Base-by-base conservation (phyloP, 257 asterid species). In the Henckelia pumila region DNA sequence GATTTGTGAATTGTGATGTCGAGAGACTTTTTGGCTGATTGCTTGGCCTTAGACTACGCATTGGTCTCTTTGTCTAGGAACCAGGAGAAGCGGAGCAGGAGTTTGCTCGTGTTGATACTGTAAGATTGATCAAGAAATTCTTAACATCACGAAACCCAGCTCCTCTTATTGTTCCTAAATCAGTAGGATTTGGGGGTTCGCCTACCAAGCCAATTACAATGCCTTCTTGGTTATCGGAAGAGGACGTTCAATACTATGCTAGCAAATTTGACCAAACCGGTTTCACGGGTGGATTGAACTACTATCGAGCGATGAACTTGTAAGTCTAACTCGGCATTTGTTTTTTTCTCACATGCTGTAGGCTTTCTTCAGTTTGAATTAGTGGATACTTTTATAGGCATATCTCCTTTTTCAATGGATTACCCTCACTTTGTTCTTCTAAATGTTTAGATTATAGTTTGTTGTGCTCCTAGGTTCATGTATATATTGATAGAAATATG, bases 201-300 rank as follows among this genome's bases (percentile, higher is more conserved):
- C 67, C 82, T 75, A 55, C 80, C 49, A 79, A 71, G 58, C 88
- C 86, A 24, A 88, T 88, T 14, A 71, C 69, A 29, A 47, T 86
- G 82, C 98, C 97, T 0, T 72, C 97, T 67, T 93, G 96, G 98
- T 82, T 93, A 64, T 83, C 96, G 0, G 94, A 93, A 75, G 92
- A 88, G 19, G 98, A 93, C 58, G 86, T 83, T 58, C 69, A 77
- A 7, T 89, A 85, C 69, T 93, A 86, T 64, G 91, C 86, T 30
- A 75, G 37, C 59, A 89, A 93, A 58, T 93, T 81, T 75, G 60
- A 76, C 73, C 80, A 82, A 73, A 79, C 30, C 58, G 98, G 97
- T 61, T 93, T 93, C 82, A 89, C 97, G 0, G 98, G 98, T 60
- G 95, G 94, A 73, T 79, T 93, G 78, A 93, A 93, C 82, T 89